A percentile compares a stretch with the other conserved stretches of the same genome.
Evolutionary conservation across 1,284 basidiomycete genomes (phyloP).

Genomic region (Ustilago sp.): DNA sequence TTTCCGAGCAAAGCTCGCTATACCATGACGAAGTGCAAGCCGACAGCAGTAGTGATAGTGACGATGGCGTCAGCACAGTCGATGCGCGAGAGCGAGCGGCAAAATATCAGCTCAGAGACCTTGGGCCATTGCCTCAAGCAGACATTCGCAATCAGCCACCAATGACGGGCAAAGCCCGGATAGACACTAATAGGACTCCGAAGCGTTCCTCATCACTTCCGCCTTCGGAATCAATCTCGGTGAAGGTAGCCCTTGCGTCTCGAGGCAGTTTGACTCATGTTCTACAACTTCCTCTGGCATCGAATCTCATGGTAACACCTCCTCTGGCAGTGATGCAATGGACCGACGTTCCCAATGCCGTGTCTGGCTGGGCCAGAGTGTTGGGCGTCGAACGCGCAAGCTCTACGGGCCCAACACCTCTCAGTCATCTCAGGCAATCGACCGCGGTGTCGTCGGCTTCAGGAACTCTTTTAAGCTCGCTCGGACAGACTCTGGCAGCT

Average conservation of each 20-base stretch:
- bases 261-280: conserved; percentile 46
- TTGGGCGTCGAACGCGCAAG: conserved; percentile 45
- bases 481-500: background rate
- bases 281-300: conserved; percentile 39
- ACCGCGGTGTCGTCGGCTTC: background rate
- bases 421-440: conserved; percentile 20
- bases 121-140: conserved; percentile 17
- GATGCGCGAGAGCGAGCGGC: conserved; percentile 11
- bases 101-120: conserved; percentile 38
- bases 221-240: conserved; percentile 30
- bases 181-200: background rate
- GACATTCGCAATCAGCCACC: background rate
- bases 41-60: conserved; percentile 34
- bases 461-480: background rate
- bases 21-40: conserved; percentile 39
- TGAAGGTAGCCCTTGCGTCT: conserved; percentile 39
- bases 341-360: conserved; percentile 51
- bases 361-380: conserved; percentile 51
- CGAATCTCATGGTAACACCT: conserved; percentile 25
- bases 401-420: conserved; percentile 19
- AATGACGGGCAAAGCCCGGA: background rate
- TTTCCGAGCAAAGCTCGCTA: conserved; percentile 26
- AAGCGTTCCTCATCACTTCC: conserved; percentile 21
- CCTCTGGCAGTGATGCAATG: conserved; percentile 46
- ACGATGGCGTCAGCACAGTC: conserved; percentile 7